Percentiles rank a stretch among this genome's conserved stretches.
Conservation (phyloP, 2,329 filamentous ascomycete genomes). For the Colletotrichum spaethianum region DNA sequence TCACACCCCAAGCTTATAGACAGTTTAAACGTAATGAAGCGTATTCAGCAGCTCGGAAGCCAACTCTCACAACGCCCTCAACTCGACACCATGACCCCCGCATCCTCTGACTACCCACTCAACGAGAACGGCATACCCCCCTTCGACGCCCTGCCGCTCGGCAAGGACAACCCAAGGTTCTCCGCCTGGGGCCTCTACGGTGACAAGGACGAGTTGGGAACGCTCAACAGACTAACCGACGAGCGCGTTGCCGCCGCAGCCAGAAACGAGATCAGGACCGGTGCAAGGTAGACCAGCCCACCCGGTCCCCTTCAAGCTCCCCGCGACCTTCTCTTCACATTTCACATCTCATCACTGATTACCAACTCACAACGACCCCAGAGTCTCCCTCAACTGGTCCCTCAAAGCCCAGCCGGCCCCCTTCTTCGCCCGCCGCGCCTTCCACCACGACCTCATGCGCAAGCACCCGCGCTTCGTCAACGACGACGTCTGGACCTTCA, state of each 20-base stretch:
- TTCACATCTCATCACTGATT: not conserved
- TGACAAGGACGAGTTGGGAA: conserved; percentile 70
- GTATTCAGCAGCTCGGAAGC: conserved; percentile 16
- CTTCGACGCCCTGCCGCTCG: conserved; percentile 63
- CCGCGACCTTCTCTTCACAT: not conserved
- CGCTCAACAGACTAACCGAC: conserved; percentile 72
- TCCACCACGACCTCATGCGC: conserved; percentile 49
- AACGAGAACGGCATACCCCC: conserved; percentile 60
- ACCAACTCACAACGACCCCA: not conserved
- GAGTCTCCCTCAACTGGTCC: conserved; percentile 54
- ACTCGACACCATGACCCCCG: conserved; percentile 2
- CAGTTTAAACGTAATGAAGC: not conserved
- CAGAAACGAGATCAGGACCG: conserved; percentile 67
- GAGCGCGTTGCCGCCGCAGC: conserved; percentile 66
- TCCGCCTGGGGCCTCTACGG: conserved; percentile 68
- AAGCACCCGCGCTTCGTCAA: conserved; percentile 50
- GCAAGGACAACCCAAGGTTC: conserved; percentile 60
- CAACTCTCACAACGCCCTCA: not conserved
- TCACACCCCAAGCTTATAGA: not conserved
- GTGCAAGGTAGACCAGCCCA: conserved; percentile 55
- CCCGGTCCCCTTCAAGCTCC: not conserved
- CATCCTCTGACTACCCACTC: conserved; percentile 36
- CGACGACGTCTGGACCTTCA: conserved; percentile 52
- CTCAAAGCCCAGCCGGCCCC: conserved; percentile 50
- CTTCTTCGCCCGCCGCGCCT: conserved; percentile 50